phyloP scores from a whole-genome alignment of 1,284 basidiomycete species.

The Pisolithus thermaeus region DNA sequence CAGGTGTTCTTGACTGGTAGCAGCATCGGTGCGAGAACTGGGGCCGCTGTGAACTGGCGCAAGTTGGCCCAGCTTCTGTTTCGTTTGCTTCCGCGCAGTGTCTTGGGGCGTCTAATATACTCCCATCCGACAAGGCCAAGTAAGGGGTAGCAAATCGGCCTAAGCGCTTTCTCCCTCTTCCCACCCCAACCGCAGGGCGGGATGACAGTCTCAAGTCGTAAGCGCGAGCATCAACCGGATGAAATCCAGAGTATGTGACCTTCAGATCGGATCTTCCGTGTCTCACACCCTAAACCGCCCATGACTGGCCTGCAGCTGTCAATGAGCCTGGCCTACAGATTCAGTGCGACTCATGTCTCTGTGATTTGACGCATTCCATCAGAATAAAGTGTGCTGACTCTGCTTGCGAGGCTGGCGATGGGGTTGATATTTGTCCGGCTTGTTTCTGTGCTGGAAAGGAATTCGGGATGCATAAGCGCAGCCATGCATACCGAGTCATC shows the following conservation, averaged over 20 bases:
- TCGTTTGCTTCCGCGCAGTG: no score
- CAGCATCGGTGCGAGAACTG: no score
- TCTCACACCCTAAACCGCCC: constrained; percentile 5
- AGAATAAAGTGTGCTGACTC: constrained; percentile 88
- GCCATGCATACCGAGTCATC: constrained; percentile 91
- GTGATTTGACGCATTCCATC: constrained; percentile 83
- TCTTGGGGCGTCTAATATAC: no score
- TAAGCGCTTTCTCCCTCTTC: not conserved
- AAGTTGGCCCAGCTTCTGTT: no score
- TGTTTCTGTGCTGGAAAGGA: constrained; percentile 95
- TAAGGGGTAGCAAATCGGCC: not conserved
- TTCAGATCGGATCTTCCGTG: constrained; percentile 16
- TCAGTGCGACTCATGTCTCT: constrained; percentile 66
- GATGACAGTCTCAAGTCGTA: constrained; percentile 76
- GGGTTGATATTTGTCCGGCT: constrained; percentile 81
- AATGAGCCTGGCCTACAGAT: constrained; percentile 76
- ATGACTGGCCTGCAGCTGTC: constrained; percentile 41
- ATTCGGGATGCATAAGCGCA: constrained; percentile 80
- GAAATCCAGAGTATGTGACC: constrained; percentile 62
- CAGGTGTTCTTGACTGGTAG: no score
- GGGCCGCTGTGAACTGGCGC: no score
- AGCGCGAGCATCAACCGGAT: constrained; percentile 65
- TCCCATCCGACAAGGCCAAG: no score
- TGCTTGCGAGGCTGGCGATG: constrained; percentile 67
- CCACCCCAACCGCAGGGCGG: not conserved